Evolutionary conservation across 2,329 filamentous ascomycete species (phyloP).

Genomic region (Exophiala aquamarina): DNA sequence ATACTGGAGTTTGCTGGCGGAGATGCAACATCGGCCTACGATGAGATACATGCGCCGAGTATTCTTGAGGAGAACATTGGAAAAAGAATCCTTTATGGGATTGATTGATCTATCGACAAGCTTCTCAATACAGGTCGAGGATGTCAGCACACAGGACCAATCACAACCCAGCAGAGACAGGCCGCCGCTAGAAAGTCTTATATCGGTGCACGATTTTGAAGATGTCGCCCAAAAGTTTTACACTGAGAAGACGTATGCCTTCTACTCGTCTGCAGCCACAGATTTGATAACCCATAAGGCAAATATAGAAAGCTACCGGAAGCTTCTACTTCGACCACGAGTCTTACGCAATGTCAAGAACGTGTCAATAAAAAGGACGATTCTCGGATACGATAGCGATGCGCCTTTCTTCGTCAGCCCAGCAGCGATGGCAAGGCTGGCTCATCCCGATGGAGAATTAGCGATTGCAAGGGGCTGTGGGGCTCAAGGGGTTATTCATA

Average conservation of each 20-base stretch:
- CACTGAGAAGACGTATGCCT: constrained; percentile 12
- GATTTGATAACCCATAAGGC: constrained; percentile 39
- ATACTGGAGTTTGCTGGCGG: constrained; percentile 78
- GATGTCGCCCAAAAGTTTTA: constrained; percentile 8
- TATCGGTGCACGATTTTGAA: constrained; percentile 16
- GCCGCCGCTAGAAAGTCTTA: too few relatives aligned
- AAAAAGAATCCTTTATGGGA: too few relatives aligned
- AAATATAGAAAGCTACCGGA: constrained; percentile 34
- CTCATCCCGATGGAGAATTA: constrained; percentile 36
- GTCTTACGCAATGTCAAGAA: constrained; percentile 40
- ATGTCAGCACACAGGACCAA: too few relatives aligned
- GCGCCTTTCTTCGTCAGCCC: constrained; percentile 41
- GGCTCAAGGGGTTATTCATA: constrained; percentile 53
- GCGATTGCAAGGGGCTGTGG: constrained; percentile 36
- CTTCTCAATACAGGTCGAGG: too few relatives aligned
- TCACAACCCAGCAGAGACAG: too few relatives aligned
- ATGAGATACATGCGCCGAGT: constrained; percentile 11
- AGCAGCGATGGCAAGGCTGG: constrained; percentile 37
- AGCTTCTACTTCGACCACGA: constrained; percentile 40
- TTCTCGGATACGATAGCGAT: constrained; percentile 34
- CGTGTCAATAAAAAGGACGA: constrained; percentile 18
- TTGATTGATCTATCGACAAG: constrained; percentile 30
- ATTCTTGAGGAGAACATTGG: constrained; percentile 22
- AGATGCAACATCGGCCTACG: constrained; percentile 54
- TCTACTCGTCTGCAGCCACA: constrained; percentile 15